Percentiles rank a stretch among this genome's conserved stretches.
Conservation (phyloP, 108 stramenopile genomes). For the Skeletonema marinoi region DNA sequence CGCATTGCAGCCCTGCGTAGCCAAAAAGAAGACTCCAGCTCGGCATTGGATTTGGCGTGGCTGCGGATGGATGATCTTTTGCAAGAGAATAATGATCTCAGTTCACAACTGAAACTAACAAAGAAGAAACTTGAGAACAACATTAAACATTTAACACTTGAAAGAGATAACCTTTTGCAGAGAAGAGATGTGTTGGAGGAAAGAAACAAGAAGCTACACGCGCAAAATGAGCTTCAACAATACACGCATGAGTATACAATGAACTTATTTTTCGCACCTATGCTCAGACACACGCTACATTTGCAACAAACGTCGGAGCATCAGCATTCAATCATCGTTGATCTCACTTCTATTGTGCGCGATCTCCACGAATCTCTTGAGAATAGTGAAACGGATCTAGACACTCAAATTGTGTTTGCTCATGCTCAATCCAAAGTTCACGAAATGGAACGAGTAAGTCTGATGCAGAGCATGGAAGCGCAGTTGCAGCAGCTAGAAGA, state of each 20-base stretch:
- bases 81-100: conserved; percentile 28
- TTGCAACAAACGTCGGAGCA: conserved; percentile 26
- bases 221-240: conserved; percentile 8
- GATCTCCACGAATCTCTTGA: conserved; percentile 26
- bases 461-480: conserved; percentile 25
- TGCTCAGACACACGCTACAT: conserved; percentile 7
- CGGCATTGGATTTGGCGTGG: conserved; percentile 37
- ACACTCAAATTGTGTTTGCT: conserved; percentile 1
- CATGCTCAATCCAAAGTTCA: conserved; percentile 27
- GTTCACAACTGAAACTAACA: conserved; percentile 5
- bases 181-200: conserved; percentile 7
- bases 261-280: conserved; percentile 17
- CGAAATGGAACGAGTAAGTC: conserved; percentile 13
- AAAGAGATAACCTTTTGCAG: conserved; percentile 1
- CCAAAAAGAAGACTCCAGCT: conserved; percentile 7
- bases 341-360: conserved; percentile 28
- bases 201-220: not conserved
- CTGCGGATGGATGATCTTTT: conserved; percentile 28
- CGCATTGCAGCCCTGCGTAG: conserved; percentile 39
- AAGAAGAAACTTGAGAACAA: conserved; percentile 11
- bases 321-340: conserved; percentile 32
- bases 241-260: conserved; percentile 9
- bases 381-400: conserved; percentile 1
- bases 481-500: conserved; percentile 25
- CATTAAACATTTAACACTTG: conserved; percentile 14